phyloP scores from a whole-genome alignment of 116 monocot species.

The Trichopus zeylanicus region DNA sequence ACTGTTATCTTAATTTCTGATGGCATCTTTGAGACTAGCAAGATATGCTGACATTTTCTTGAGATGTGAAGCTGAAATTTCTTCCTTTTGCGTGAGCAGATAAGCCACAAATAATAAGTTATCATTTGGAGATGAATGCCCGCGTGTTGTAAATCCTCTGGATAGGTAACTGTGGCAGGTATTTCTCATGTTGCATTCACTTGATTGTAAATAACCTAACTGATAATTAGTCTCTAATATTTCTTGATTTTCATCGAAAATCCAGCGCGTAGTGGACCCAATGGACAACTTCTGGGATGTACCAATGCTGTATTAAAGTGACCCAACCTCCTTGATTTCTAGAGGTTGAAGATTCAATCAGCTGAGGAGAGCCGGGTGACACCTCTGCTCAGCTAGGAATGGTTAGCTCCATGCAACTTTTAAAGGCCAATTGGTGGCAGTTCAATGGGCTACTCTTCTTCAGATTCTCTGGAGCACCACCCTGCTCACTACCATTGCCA shows the following conservation, averaged over 20 bases:
- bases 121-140: constrained; percentile 73
- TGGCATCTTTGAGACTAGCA: too few species aligned
- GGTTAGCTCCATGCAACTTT: too few species aligned
- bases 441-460: too few species aligned
- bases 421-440: too few species aligned
- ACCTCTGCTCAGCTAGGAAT: too few species aligned
- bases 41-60: too few species aligned
- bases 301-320: constrained; percentile 93
- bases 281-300: constrained; percentile 51
- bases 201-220: neutral
- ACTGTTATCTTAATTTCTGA: neutral
- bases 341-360: too few species aligned
- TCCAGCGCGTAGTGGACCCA: constrained; percentile 76
- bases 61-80: neutral
- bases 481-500: too few species aligned
- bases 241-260: neutral
- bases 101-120: constrained; percentile 82
- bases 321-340: too few species aligned
- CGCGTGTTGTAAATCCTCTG: constrained; percentile 88
- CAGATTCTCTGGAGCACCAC: too few species aligned
- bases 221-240: neutral
- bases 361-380: too few species aligned
- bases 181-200: neutral
- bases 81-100: constrained; percentile 28
- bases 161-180: constrained; percentile 43